A percentile compares a stretch with the other conserved stretches of the same genome.
phyloP scores from a whole-genome alignment of 352 stramenopile species.

The Pythium pyrilobum region DNA sequence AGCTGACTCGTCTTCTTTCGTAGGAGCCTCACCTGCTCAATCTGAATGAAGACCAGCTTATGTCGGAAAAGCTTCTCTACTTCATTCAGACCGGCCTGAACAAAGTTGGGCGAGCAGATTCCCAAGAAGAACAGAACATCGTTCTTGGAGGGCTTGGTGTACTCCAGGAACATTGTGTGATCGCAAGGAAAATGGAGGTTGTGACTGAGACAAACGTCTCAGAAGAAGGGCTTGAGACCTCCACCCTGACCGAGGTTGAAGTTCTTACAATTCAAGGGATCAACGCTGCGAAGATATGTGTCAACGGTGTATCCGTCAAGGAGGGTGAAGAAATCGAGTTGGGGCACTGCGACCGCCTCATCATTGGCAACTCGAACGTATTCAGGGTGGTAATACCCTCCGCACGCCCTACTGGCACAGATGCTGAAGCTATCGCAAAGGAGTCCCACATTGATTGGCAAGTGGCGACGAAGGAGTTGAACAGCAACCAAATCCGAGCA shows the following conservation, averaged over 20 bases:
- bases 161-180: constrained; percentile 64
- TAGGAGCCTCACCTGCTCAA: constrained; percentile 80
- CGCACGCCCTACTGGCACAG: constrained; percentile 18
- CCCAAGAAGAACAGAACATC: constrained; percentile 64
- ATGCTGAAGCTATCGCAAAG: constrained; percentile 25
- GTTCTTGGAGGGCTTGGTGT: constrained; percentile 76
- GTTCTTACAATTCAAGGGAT: constrained; percentile 30
- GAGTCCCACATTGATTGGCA: constrained; percentile 73
- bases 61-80: constrained; percentile 81
- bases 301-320: constrained; percentile 60
- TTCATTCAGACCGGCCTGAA: constrained; percentile 59
- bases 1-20: not conserved
- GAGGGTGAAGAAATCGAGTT: constrained; percentile 31
- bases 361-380: constrained; percentile 74
- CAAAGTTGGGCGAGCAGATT: constrained; percentile 60
- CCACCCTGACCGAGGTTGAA: not conserved
- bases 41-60: constrained; percentile 83
- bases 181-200: not conserved
- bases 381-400: constrained; percentile 72
- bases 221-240: not conserved
- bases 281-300: constrained; percentile 48
- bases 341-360: constrained; percentile 60
- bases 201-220: not conserved
- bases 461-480: constrained; percentile 77
- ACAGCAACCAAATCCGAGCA: constrained; percentile 59